Conservation (phyloP, 2,329 filamentous ascomycete genomes). For the Penicillium palitans region DNA sequence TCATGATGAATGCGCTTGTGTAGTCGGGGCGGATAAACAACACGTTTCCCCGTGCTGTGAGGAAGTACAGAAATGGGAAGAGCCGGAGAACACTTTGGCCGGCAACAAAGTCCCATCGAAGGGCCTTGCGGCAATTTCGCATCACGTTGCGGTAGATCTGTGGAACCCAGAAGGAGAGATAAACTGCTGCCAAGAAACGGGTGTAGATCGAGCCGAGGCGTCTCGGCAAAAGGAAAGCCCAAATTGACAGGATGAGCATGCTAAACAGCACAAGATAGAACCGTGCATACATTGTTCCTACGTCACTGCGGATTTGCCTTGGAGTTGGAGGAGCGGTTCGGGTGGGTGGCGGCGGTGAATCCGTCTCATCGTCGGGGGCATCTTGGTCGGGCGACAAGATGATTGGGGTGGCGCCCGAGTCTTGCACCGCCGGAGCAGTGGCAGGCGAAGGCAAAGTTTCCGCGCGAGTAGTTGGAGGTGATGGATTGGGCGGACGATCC, state of each 20-base stretch:
- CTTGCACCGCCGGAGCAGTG: conserved; percentile 46
- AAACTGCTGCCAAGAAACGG: conserved; percentile 66
- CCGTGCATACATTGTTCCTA: conserved; percentile 60
- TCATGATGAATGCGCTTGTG: conserved; percentile 63
- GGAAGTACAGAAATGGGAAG: conserved; percentile 82
- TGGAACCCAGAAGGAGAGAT: conserved; percentile 88
- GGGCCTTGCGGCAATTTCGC: conserved; percentile 85
- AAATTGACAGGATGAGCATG: conserved; percentile 60
- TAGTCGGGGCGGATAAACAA: conserved; percentile 72
- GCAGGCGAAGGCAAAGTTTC: conserved; percentile 53
- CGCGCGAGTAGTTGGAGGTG: conserved; percentile 32
- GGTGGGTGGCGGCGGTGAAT: conserved; percentile 31
- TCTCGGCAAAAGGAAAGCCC: conserved; percentile 58
- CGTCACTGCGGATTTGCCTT: conserved; percentile 46
- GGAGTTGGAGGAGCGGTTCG: conserved; percentile 37
- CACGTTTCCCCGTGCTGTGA: conserved; percentile 74
- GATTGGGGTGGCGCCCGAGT: conserved; percentile 55
- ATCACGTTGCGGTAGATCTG: conserved; percentile 89
- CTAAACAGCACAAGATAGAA: conserved; percentile 62
- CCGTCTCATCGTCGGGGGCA: conserved; percentile 41
- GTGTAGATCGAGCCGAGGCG: conserved; percentile 56
- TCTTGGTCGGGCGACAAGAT: conserved; percentile 63
- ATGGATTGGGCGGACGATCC: conserved; percentile 29
- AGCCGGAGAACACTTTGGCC: conserved; percentile 79
- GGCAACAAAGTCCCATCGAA: conserved; percentile 87